Conservation (phyloP, 306 rosid species). For the Vigna hirtella region DNA sequence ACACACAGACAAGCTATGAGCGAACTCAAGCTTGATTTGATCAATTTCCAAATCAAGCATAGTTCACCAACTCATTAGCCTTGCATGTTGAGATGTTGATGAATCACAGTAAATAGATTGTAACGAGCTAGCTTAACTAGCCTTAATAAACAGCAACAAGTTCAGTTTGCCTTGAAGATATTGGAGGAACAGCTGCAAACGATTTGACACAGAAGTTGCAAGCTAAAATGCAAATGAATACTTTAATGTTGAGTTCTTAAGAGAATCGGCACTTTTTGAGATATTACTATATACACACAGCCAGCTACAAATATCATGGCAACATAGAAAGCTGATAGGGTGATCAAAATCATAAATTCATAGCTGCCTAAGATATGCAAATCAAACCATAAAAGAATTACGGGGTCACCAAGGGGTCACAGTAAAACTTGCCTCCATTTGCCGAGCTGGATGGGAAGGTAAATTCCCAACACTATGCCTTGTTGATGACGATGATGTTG, state of each 20-base stretch:
- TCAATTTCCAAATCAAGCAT: background rate
- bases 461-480: constrained; percentile 63
- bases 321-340: background rate
- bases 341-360: constrained; percentile 22
- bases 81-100: background rate
- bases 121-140: background rate
- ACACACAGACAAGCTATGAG: background rate
- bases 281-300: constrained; percentile 5
- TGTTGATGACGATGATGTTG: constrained; percentile 59
- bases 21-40: background rate
- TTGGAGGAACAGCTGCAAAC: background rate
- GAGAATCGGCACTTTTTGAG: background rate
- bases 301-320: constrained; percentile 14
- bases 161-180: constrained; percentile 19
- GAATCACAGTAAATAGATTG: background rate
- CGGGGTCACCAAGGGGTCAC: background rate
- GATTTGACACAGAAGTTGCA: constrained; percentile 2
- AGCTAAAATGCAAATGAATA: constrained; percentile 12
- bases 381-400: constrained; percentile 21
- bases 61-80: background rate
- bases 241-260: background rate
- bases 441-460: constrained; percentile 70
- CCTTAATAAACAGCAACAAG: background rate
- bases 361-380: constrained; percentile 8
- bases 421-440: constrained; percentile 73